Base-by-base conservation (phyloP, 305 asterid species). In the Andrographis paniculata region DNA sequence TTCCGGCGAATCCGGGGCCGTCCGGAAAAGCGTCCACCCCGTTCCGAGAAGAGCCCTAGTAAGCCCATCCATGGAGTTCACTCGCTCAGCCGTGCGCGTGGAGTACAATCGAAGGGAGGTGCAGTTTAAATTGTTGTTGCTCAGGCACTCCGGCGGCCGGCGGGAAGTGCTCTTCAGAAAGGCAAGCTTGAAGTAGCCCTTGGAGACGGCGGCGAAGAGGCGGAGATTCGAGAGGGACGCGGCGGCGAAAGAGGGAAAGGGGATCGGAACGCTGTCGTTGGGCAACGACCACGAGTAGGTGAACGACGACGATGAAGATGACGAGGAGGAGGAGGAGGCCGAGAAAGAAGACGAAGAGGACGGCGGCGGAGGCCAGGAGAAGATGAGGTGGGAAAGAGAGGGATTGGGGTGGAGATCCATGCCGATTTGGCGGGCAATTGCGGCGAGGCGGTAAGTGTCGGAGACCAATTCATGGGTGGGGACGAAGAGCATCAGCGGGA, bases 351-450 rank as follows among this genome's bases (percentile, higher is more conserved):
- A 2, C 27, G 22, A 55, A 5, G 39, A 10, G 14, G 64, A 30
- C 2, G 65, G 49, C 3, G 70, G 48, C 7, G 62, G 21, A 5
- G 84, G 70, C 89, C 89, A 76, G 16, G 79, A 70, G 68, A 79
- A 79, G 69, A 79, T 58, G 56, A 79, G 48, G 71, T 79, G 85
- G 0, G 89, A 79, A 47, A 79, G 76, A 50, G 85, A 68, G 10
- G 89, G 75, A 51, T 79, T 76, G 5, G 82, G 82, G 38, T 64
- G 69, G 13, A 79, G 70, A 71, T 79, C 79, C 89, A 79, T 79
- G 37, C 85, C 85, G 9, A 76, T 59, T 27, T 61, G 75, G 48
- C 82, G 38, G 39, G 79, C 72, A 17, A 79, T 68, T 18, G 74
- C 56, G 58, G 82, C 82, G 19, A 79, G 45, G 42, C 77, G 61